Conservation (phyloP, 495 filamentous ascomycete species). For the Xylaria bambusicola region DNA sequence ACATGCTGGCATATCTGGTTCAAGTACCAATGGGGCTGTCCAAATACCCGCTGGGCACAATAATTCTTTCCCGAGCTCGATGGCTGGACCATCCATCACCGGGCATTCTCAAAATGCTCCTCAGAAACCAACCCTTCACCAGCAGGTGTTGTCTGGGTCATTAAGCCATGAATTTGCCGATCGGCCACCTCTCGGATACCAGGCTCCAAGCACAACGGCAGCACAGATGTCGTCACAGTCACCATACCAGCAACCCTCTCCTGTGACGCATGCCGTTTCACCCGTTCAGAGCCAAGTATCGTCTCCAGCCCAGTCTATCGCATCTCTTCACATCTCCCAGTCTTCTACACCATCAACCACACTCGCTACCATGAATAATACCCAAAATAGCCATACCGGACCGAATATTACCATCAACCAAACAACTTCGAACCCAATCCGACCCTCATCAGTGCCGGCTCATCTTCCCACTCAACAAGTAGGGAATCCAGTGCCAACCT, state of each 20-base stretch:
- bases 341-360: slow-evolving; percentile 29
- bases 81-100: background rate
- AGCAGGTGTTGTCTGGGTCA: background rate
- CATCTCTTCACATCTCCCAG: slow-evolving; percentile 28
- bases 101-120: background rate
- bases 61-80: background rate
- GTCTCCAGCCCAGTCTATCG: slow-evolving; percentile 28
- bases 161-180: slow-evolving; percentile 2
- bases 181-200: slow-evolving; percentile 2
- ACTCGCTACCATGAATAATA: slow-evolving; percentile 14
- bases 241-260: slow-evolving; percentile 16
- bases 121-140: slow-evolving; percentile 9
- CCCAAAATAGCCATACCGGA: slow-evolving; percentile 9
- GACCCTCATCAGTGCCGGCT: slow-evolving; percentile 10
- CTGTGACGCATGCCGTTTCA: slow-evolving; percentile 26
- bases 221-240: slow-evolving; percentile 17
- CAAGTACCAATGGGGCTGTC: background rate
- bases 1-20: background rate
- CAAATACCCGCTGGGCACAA: background rate
- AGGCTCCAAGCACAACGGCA: background rate
- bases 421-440: slow-evolving; percentile 6
- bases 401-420: slow-evolving; percentile 15
- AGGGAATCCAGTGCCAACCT: background rate
- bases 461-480: background rate
- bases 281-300: slow-evolving; percentile 34